These are phyloP conservation scores for Paramecium caudatum DNA, from an alignment of 73 alveolate species.

Conservation along the genomic window DNA sequence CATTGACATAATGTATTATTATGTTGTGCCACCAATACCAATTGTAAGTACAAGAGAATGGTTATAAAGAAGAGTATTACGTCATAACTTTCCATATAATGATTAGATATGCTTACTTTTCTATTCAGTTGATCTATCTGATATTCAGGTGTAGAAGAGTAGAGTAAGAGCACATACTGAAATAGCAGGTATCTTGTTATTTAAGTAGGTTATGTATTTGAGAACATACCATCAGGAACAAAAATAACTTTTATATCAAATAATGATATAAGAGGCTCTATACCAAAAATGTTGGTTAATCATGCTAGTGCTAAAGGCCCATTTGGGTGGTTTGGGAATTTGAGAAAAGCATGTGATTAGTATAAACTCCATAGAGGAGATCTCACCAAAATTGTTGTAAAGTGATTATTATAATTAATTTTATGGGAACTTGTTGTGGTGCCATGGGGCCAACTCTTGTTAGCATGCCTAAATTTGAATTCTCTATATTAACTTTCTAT, in stretches of 20 bases:
- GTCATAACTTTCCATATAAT: constrained; percentile 23
- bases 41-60: constrained; percentile 64
- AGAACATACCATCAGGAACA: constrained; percentile 35
- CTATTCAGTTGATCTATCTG: constrained; percentile 7
- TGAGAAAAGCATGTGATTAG: constrained; percentile 27
- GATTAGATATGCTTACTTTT: constrained; percentile 12
- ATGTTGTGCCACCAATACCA: constrained; percentile 38
- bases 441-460: neutral
- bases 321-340: constrained; percentile 65
- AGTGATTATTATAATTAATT: neutral
- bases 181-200: neutral
- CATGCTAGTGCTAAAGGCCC: constrained; percentile 52
- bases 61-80: constrained; percentile 24
- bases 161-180: constrained; percentile 58
- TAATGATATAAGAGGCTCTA: constrained; percentile 35
- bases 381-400: neutral
- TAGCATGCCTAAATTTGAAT: constrained; percentile 2
- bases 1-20: constrained; percentile 58
- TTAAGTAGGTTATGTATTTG: constrained; percentile 14
- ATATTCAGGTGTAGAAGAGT: neutral
- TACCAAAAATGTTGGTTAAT: constrained; percentile 44
- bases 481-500: neutral
- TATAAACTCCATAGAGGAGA: neutral
- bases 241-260: constrained; percentile 52
- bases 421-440: neutral